Percentiles rank a stretch among this genome's conserved stretches.
phyloP scores from a whole-genome alignment of 140 eudicot species.

The Bidens hawaiensis region DNA sequence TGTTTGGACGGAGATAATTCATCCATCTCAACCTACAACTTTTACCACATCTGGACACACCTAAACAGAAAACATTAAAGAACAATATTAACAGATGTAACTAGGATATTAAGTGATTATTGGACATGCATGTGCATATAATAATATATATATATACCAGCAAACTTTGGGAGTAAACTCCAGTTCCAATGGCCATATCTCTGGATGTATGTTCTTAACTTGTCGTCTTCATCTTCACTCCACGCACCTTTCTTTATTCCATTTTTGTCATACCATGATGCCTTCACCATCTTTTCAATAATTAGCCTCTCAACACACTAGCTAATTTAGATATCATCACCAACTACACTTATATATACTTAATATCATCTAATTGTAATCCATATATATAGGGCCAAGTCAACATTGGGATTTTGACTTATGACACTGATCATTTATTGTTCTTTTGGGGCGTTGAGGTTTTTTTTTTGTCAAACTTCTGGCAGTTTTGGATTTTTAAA shows the following conservation, averaged over 20 bases:
- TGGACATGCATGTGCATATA: no score
- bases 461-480: no score
- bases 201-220: background rate
- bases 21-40: constrained; percentile 14
- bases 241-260: constrained; percentile 6
- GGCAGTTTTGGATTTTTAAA: no score
- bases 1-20: constrained; percentile 10
- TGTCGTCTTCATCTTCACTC: constrained; percentile 3
- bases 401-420: no score
- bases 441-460: no score
- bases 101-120: no score
- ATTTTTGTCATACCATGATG: background rate
- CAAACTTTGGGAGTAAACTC: constrained; percentile 13
- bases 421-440: no score
- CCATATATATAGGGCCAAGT: no score
- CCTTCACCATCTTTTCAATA: background rate
- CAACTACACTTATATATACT: background rate
- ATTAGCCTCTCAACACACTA: no score
- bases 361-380: no score
- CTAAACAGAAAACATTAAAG: background rate
- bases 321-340: no score
- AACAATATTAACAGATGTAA: background rate
- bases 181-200: constrained; percentile 8
- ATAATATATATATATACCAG: background rate
- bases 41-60: constrained; percentile 10